Conservation (phyloP, 441 rosid genomes). For the Populus hybrid region DNA sequence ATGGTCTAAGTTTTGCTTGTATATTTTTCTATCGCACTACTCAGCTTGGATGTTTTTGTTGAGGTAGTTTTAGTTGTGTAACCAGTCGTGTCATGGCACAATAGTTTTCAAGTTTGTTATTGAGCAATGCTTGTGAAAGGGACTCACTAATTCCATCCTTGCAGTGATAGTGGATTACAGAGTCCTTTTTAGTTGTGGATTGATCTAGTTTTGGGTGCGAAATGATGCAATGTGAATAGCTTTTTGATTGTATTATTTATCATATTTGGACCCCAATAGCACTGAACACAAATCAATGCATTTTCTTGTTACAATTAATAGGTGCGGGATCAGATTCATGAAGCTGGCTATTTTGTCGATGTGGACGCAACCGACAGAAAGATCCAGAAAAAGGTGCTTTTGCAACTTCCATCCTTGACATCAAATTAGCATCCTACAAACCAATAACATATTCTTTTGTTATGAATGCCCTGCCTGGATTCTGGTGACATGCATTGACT, state of each 20-base stretch:
- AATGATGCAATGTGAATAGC: neutral
- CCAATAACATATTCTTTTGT: neutral
- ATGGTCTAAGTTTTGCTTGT: neutral
- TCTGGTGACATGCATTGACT: neutral
- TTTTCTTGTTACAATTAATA: constrained; percentile 26
- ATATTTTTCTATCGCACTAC: neutral
- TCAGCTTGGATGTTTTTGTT: neutral
- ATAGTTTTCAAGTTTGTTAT: neutral
- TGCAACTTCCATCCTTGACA: neutral
- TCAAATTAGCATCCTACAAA: constrained; percentile 4
- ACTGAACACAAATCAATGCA: neutral
- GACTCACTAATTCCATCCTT: neutral
- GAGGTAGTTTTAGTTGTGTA: neutral
- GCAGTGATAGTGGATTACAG: neutral
- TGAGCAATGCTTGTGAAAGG: neutral
- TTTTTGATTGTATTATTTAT: neutral
- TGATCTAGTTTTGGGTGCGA: neutral
- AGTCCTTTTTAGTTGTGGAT: neutral
- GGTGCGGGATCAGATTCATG: constrained; percentile 62
- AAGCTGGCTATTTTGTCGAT: constrained; percentile 81
- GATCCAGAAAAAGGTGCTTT: constrained; percentile 86
- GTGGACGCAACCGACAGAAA: constrained; percentile 77
- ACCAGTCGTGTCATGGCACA: neutral
- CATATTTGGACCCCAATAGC: neutral
- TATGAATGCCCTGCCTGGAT: neutral